Conservation (phyloP, 192 early-diverging fungal species). For the Mortierella claussenii region DNA sequence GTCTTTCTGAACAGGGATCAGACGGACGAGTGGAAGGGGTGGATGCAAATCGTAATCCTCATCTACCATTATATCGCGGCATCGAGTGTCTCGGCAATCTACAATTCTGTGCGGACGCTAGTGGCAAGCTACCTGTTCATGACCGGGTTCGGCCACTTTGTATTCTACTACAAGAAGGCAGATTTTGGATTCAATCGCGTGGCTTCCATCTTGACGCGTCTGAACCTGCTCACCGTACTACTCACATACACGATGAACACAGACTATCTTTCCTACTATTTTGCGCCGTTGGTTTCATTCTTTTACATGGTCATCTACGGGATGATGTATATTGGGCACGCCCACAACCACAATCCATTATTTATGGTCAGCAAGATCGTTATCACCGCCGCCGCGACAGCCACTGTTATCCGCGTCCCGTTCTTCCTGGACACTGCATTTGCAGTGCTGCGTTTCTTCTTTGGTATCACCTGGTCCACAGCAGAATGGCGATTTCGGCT, state of each 20-base stretch:
- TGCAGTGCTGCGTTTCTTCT: constrained; percentile 48
- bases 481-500: constrained; percentile 80
- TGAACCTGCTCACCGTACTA: constrained; percentile 73
- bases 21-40: constrained; percentile 90
- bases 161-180: constrained; percentile 75
- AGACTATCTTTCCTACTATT: constrained; percentile 82
- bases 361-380: constrained; percentile 66
- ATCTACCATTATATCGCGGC: constrained; percentile 80
- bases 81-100: constrained; percentile 68
- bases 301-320: constrained; percentile 76
- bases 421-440: constrained; percentile 58
- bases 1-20: constrained; percentile 78
- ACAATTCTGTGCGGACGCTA: constrained; percentile 77
- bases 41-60: constrained; percentile 83
- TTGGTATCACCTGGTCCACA: constrained; percentile 68
- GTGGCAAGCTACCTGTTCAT: constrained; percentile 85
- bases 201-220: constrained; percentile 67
- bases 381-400: constrained; percentile 50
- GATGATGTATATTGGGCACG: constrained; percentile 68
- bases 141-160: constrained; percentile 86
- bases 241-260: constrained; percentile 76
- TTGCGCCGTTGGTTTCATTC: constrained; percentile 77
- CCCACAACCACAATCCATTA: constrained; percentile 58
- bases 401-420: constrained; percentile 50
- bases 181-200: constrained; percentile 75